Conservation (phyloP, 176 grass and related monocot genomes). For the Lolium perenne region DNA sequence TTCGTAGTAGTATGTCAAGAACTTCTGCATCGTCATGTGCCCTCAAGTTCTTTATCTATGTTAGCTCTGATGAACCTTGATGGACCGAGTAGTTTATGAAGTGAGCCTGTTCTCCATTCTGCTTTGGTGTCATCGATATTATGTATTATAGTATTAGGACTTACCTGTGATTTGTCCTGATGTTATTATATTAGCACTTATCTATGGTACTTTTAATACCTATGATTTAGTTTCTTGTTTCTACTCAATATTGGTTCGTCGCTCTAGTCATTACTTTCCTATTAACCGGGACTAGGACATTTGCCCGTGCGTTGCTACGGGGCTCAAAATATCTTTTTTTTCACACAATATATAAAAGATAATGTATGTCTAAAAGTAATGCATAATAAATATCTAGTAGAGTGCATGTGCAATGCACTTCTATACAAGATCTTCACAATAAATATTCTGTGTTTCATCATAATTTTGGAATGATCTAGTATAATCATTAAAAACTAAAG, state of each 20-base stretch:
- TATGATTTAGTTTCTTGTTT: not conserved
- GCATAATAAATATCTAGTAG: too few species aligned
- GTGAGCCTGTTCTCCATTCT: not conserved
- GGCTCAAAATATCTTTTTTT: too few species aligned
- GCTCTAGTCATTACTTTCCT: not conserved
- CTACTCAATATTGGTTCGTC: not conserved
- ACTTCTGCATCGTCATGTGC: not conserved
- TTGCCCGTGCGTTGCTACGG: too few species aligned
- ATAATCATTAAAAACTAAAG: too few species aligned
- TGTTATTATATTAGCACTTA: too few species aligned
- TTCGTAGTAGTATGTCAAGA: not conserved
- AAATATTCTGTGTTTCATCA: too few species aligned
- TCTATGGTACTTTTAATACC: not conserved
- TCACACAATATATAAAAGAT: too few species aligned
- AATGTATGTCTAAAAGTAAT: too few species aligned
- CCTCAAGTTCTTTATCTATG: not conserved
- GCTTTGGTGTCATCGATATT: not conserved
- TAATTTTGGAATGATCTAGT: too few species aligned
- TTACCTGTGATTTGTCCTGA: too few species aligned
- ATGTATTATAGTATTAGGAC: not conserved
- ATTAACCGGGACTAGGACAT: not conserved
- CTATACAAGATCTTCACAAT: too few species aligned
- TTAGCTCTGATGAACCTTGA: not conserved
- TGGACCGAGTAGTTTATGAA: not conserved
- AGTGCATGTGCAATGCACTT: too few species aligned